A percentile compares a stretch with the other conserved stretches of the same genome.
phyloP scores from a whole-genome alignment of 2,329 filamentous ascomycete genomes.

The Trichoderma cornu-damae region DNA sequence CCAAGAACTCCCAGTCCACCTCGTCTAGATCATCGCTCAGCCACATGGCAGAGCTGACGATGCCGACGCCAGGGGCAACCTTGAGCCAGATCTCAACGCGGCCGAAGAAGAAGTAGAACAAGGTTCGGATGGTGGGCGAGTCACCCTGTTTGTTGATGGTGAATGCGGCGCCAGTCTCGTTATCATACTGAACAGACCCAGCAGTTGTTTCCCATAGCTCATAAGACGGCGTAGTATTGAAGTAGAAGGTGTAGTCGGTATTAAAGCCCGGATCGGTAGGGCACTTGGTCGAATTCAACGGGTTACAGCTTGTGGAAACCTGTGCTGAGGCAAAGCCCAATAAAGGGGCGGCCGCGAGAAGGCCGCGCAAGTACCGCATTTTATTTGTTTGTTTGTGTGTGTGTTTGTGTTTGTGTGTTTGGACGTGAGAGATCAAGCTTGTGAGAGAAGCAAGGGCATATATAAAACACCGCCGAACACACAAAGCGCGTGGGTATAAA shows the following conservation, averaged over 20 bases:
- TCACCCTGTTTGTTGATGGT: conserved; percentile 65
- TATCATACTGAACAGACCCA: conserved; percentile 57
- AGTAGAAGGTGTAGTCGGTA: conserved; percentile 56
- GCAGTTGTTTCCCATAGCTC: conserved; percentile 64
- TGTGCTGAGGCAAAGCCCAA: conserved; percentile 57
- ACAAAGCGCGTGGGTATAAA: conserved; percentile 5
- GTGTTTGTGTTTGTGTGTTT: too few species aligned
- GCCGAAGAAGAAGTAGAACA: conserved; percentile 84
- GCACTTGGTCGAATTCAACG: conserved; percentile 62
- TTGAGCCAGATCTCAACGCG: conserved; percentile 73
- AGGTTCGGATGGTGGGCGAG: conserved; percentile 71
- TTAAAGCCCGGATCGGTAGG: conserved; percentile 67
- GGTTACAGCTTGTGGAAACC: conserved; percentile 73
- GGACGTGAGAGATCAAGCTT: neutral
- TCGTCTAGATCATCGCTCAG: conserved; percentile 81
- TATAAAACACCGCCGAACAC: neutral
- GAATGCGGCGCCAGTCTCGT: conserved; percentile 63
- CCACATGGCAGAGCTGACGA: conserved; percentile 78
- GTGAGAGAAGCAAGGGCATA: neutral
- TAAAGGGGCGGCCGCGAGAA: conserved; percentile 36
- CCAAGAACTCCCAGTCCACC: conserved; percentile 81
- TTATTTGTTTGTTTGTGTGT: too few species aligned
- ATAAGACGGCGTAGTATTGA: conserved; percentile 56
- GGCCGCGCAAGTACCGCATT: conserved; percentile 20
- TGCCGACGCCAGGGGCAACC: conserved; percentile 66